phyloP scores from a whole-genome alignment of 73 alveolate genomes.

The Breviolum minutum region DNA sequence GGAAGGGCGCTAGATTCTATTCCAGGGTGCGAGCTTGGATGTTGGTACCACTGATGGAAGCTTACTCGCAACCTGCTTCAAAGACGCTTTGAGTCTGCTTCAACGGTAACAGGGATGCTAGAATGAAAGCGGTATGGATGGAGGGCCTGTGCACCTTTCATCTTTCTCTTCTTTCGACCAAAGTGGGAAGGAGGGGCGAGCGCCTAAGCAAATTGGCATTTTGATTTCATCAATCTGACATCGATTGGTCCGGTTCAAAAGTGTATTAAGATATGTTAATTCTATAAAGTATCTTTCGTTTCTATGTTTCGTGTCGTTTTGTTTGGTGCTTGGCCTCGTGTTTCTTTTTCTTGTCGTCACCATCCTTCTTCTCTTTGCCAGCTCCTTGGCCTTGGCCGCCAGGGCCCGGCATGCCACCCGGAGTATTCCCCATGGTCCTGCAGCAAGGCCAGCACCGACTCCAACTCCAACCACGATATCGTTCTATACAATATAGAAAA shows the following conservation, averaged over 20 bases:
- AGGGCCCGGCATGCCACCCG: slow-evolving; percentile 85
- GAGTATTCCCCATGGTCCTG: slow-evolving; percentile 94
- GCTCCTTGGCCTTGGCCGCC: slow-evolving; percentile 82
- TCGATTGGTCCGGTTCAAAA: not conserved
- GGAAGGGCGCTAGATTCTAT: not conserved
- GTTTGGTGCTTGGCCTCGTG: slow-evolving; percentile 16
- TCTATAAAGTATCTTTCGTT: not conserved
- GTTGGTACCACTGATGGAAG: slow-evolving; percentile 97
- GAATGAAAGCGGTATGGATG: not conserved
- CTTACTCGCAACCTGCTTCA: slow-evolving; percentile 39
- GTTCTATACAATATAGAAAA: not conserved
- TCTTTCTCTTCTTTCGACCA: slow-evolving; percentile 97
- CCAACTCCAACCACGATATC: not conserved
- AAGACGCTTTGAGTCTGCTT: not conserved
- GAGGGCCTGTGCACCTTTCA: slow-evolving; percentile 96
- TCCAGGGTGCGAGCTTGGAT: slow-evolving; percentile 93
- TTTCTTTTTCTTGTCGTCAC: slow-evolving; percentile 88
- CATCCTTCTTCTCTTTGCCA: slow-evolving; percentile 45
- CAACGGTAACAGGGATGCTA: not conserved
- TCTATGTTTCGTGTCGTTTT: no score
- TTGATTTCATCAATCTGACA: not conserved
- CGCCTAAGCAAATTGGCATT: not conserved
- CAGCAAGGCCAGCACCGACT: not conserved
- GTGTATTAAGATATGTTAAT: not conserved
- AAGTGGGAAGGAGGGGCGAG: slow-evolving; percentile 91